Conservation (phyloP, 2,329 filamentous ascomycete species). For the Anisogramma anomala region DNA sequence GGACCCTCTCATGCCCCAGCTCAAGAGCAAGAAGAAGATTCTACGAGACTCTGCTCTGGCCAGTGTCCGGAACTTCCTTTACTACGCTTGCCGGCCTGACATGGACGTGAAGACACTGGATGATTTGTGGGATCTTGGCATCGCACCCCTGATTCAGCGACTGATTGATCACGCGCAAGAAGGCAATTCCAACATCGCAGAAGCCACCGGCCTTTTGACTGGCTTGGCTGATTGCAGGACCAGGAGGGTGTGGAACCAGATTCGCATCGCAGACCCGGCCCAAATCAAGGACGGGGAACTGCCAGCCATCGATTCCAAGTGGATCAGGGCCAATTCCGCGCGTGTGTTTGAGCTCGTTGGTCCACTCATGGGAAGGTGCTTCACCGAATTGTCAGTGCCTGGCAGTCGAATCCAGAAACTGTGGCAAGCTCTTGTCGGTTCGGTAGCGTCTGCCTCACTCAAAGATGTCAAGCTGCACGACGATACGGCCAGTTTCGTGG, state of each 20-base stretch:
- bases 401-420: slow-evolving; percentile 42
- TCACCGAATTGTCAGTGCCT: slow-evolving; percentile 49
- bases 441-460: slow-evolving; percentile 54
- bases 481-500: slow-evolving; percentile 72
- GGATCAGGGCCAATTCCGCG: slow-evolving; percentile 63
- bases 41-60: slow-evolving; percentile 48
- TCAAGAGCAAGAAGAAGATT: slow-evolving; percentile 57
- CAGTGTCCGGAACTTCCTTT: slow-evolving; percentile 69
- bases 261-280: slow-evolving; percentile 51
- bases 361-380: slow-evolving; percentile 48
- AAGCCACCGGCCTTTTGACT: slow-evolving; percentile 59
- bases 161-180: slow-evolving; percentile 35
- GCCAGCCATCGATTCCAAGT: slow-evolving; percentile 73
- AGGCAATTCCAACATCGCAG: slow-evolving; percentile 36
- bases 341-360: slow-evolving; percentile 52
- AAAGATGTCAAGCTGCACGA: slow-evolving; percentile 85
- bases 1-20: slow-evolving; percentile 56
- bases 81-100: slow-evolving; percentile 68
- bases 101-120: slow-evolving; percentile 56
- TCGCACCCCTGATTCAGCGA: slow-evolving; percentile 51
- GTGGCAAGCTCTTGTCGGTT: slow-evolving; percentile 50
- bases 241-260: slow-evolving; percentile 59
- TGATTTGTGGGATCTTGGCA: slow-evolving; percentile 64
- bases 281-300: slow-evolving; percentile 59
- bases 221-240: slow-evolving; percentile 54